Conservation (phyloP, 306 rosid species). For the Pyrus communis region DNA sequence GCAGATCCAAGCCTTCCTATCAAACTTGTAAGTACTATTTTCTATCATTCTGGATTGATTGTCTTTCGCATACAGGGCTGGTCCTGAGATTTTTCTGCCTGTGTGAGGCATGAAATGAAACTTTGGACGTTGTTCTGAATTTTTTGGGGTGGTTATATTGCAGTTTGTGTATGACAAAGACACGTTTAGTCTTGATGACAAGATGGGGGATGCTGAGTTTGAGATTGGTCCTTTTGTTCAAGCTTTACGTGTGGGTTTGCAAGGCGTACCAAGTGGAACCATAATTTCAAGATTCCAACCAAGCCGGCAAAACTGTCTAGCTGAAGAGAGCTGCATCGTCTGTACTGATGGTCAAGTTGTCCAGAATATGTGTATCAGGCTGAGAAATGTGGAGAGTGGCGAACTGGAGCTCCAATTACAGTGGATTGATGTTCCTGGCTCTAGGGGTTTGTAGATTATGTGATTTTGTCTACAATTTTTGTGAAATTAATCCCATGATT, state of each 20-base stretch:
- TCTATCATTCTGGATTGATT: not conserved
- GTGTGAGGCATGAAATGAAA: not conserved
- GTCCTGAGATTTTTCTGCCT: too few relatives aligned
- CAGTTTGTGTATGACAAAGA: slow-evolving; percentile 79
- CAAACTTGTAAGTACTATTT: slow-evolving; percentile 40
- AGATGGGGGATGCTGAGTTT: slow-evolving; percentile 89
- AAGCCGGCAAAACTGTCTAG: slow-evolving; percentile 51
- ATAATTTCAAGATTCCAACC: slow-evolving; percentile 50
- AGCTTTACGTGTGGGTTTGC: slow-evolving; percentile 41
- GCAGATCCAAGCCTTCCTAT: slow-evolving; percentile 32
- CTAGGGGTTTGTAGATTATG: slow-evolving; percentile 35
- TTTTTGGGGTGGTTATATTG: not conserved
- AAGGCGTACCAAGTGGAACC: slow-evolving; percentile 37
- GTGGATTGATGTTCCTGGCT: slow-evolving; percentile 80
- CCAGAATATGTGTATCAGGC: slow-evolving; percentile 57
- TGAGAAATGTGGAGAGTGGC: slow-evolving; percentile 70
- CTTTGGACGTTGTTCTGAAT: not conserved
- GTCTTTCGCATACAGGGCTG: not conserved
- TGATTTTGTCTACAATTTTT: not conserved
- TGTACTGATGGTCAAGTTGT: slow-evolving; percentile 46
- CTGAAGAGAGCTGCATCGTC: slow-evolving; percentile 65
- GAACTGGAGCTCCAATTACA: slow-evolving; percentile 61
- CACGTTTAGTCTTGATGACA: slow-evolving; percentile 63
- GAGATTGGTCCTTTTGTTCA: slow-evolving; percentile 47
- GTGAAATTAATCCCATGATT: not conserved